A percentile compares a stretch with the other conserved stretches of the same genome.
Evolutionary conservation across 2,329 filamentous ascomycete genomes (phyloP).

Genomic region (Penicillium sp.): DNA sequence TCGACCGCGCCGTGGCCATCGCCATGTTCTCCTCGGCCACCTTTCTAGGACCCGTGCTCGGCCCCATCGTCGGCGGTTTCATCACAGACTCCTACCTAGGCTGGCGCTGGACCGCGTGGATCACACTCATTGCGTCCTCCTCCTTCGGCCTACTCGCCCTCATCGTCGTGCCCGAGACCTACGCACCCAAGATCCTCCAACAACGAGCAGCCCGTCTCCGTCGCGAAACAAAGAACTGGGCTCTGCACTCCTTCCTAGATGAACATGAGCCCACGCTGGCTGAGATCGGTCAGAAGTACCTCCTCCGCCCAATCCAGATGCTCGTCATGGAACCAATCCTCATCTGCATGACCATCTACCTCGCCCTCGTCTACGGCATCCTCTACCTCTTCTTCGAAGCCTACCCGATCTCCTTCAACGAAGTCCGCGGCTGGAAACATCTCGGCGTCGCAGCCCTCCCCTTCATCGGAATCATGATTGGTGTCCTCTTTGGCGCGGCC

Average conservation of each 20-base stretch:
- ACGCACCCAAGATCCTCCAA: conserved; percentile 53
- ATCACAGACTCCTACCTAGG: conserved; percentile 55
- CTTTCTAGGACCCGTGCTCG: conserved; percentile 55
- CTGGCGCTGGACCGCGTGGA: conserved; percentile 63
- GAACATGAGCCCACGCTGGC: conserved; percentile 45
- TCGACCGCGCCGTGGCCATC: conserved; percentile 53
- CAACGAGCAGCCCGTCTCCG: conserved; percentile 54
- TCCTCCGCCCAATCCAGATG: conserved; percentile 53
- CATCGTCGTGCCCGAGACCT: conserved; percentile 57
- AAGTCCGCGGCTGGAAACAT: conserved; percentile 43
- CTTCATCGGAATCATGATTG: conserved; percentile 43
- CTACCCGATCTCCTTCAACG: conserved; percentile 46
- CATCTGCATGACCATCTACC: conserved; percentile 51
- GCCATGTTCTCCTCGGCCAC: conserved; percentile 51
- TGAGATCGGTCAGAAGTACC: conserved; percentile 49
- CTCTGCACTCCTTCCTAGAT: conserved; percentile 51
- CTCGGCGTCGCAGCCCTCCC: conserved; percentile 43
- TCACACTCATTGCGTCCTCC: conserved; percentile 55
- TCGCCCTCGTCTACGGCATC: conserved; percentile 45
- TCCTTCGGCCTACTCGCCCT: conserved; percentile 49
- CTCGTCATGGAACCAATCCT: conserved; percentile 54
- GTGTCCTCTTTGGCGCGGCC: conserved; percentile 40
- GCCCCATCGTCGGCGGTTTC: conserved; percentile 57
- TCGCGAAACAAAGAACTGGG: conserved; percentile 53
- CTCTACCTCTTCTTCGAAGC: conserved; percentile 47